Conservation (phyloP, 164 flowering plant genomes). For the Dillenia suffruticosa region DNA sequence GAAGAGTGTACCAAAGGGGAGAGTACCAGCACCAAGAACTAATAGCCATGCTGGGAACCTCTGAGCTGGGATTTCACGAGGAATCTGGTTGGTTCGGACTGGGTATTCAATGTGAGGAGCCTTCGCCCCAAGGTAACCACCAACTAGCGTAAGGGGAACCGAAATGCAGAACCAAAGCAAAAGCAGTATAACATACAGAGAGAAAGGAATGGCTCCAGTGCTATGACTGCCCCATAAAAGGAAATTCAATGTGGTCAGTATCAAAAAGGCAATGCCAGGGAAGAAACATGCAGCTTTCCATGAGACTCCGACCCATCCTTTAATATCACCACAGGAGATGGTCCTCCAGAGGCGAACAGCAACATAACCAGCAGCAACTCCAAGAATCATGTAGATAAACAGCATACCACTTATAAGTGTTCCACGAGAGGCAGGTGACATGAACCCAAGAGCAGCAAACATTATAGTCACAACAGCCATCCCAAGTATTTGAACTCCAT, state of each 20-base stretch:
- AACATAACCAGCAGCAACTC: slow-evolving; percentile 76
- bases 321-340: slow-evolving; percentile 45
- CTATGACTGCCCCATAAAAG: slow-evolving; percentile 79
- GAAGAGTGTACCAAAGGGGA: slow-evolving; percentile 85
- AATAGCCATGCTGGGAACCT: slow-evolving; percentile 84
- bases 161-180: slow-evolving; percentile 88
- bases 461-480: slow-evolving; percentile 79
- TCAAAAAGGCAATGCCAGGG: slow-evolving; percentile 72
- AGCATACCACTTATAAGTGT: slow-evolving; percentile 76
- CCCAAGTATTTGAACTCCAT: slow-evolving; percentile 83
- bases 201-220: slow-evolving; percentile 85
- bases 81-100: slow-evolving; percentile 81
- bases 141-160: slow-evolving; percentile 71
- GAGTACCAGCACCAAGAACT: slow-evolving; percentile 92
- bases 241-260: slow-evolving; percentile 64
- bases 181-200: slow-evolving; percentile 54
- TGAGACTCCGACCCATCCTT: slow-evolving; percentile 71
- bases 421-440: slow-evolving; percentile 93
- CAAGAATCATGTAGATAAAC: slow-evolving; percentile 71
- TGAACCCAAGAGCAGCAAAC: slow-evolving; percentile 86
- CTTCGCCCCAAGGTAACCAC: slow-evolving; percentile 73
- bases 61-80: slow-evolving; percentile 80
- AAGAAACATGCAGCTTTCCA: slow-evolving; percentile 78
- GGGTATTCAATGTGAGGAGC: slow-evolving; percentile 84
- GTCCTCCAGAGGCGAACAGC: slow-evolving; percentile 84